Percentiles rank a stretch among this genome's conserved stretches.
These are phyloP conservation scores for Fusarium liriodendri DNA, from an alignment of 2,329 filamentous ascomycete genomes.

Conservation along the genomic window DNA sequence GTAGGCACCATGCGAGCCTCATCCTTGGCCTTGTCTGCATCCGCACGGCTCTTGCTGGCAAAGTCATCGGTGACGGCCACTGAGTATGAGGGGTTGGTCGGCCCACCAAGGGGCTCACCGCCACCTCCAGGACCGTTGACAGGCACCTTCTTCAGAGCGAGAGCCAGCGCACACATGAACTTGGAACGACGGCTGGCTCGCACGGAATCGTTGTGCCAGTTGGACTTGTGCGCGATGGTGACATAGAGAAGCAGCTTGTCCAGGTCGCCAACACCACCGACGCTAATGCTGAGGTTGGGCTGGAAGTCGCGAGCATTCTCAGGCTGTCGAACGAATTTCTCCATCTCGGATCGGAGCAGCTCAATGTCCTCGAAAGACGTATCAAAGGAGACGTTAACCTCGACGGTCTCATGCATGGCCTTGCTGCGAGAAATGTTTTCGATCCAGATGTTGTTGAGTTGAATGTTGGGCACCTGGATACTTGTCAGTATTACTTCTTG, in stretches of 20 bases:
- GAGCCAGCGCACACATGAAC: conserved; percentile 93
- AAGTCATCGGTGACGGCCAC: conserved; percentile 78
- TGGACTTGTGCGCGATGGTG: conserved; percentile 91
- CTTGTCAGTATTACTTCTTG: background rate
- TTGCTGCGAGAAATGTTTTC: conserved; percentile 94
- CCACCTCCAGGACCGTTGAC: conserved; percentile 86
- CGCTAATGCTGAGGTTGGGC: conserved; percentile 81
- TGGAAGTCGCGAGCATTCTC: conserved; percentile 94
- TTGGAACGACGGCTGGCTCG: conserved; percentile 87
- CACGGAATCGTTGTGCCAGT: conserved; percentile 88
- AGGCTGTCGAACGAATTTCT: conserved; percentile 82
- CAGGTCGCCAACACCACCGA: conserved; percentile 83
- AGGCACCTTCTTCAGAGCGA: conserved; percentile 87
- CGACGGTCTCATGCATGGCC: conserved; percentile 88
- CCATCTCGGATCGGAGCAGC: conserved; percentile 84
- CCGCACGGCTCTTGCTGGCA: conserved; percentile 72
- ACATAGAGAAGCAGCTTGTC: conserved; percentile 88
- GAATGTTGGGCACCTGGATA: conserved; percentile 85
- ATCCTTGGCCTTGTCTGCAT: conserved; percentile 70
- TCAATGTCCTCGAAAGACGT: conserved; percentile 93
- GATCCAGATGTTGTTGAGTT: conserved; percentile 92
- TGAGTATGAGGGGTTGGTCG: conserved; percentile 83
- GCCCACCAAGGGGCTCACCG: conserved; percentile 68
- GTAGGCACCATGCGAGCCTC: conserved; percentile 72
- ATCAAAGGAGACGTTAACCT: conserved; percentile 84